Evolutionary conservation across 371 early-diverging fungal genomes (phyloP).

Genomic region (Batkoa obscura): DNA sequence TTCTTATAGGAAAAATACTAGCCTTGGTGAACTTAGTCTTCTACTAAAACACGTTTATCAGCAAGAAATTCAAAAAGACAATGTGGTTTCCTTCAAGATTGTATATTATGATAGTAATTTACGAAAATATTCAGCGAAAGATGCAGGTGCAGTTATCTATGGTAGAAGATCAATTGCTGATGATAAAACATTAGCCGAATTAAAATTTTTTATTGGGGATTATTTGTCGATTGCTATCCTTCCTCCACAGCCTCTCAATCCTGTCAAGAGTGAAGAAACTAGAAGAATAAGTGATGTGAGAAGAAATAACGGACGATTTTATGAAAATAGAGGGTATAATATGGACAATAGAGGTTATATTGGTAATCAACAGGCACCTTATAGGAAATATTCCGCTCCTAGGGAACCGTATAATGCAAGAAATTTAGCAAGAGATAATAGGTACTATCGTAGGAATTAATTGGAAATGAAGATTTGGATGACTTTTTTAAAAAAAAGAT

Average conservation of each 20-base stretch:
- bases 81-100: background rate
- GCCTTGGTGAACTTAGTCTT: background rate
- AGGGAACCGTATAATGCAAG: too few relatives aligned
- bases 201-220: background rate
- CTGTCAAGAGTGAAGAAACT: too few relatives aligned
- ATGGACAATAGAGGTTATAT: too few relatives aligned
- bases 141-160: background rate
- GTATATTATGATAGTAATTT: background rate
- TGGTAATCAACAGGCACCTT: too few relatives aligned
- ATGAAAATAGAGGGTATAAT: too few relatives aligned
- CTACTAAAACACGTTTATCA: background rate
- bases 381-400: too few relatives aligned
- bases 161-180: background rate
- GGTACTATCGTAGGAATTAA: too few relatives aligned
- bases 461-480: too few relatives aligned
- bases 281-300: too few relatives aligned
- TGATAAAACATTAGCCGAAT: background rate
- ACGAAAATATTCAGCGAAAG: background rate
- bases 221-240: slow-evolving; percentile 1
- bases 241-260: background rate
- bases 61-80: background rate
- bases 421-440: too few relatives aligned
- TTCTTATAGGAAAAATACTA: slow-evolving; percentile 1
- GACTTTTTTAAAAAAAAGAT: too few relatives aligned
- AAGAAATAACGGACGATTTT: too few relatives aligned